These are phyloP conservation scores for Tulasnella calospora DNA, from an alignment of 768 basidiomycete genomes.

Conservation along the genomic window DNA sequence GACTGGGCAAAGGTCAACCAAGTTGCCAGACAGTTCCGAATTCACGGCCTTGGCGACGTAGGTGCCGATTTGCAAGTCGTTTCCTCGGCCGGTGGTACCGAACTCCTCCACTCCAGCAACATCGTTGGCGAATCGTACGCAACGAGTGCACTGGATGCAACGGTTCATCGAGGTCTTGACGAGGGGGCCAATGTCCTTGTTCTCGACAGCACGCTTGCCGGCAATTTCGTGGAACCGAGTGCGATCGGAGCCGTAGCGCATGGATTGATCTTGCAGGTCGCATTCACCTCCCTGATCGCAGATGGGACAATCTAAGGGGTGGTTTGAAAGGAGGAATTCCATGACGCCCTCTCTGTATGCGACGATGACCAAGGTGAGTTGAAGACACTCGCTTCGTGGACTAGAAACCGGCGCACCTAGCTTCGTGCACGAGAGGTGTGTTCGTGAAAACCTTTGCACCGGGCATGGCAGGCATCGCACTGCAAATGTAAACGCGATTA, in stretches of 20 bases:
- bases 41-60: constrained; percentile 98
- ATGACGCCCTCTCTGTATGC: constrained; percentile 84
- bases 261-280: constrained; percentile 97
- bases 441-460: constrained; percentile 91
- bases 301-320: constrained; percentile 96
- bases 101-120: constrained; percentile 98
- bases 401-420: constrained; percentile 46
- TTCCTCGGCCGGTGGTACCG: constrained; percentile 94
- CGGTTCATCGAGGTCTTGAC: constrained; percentile 99
- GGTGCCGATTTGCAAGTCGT: constrained; percentile 97
- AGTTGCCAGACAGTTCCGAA: constrained; percentile 94
- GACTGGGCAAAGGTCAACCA: constrained; percentile 96
- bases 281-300: constrained; percentile 99
- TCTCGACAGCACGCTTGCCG: constrained; percentile 95
- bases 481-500: constrained; percentile 34
- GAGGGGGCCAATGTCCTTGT: constrained; percentile 96
- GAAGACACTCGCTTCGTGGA: not conserved
- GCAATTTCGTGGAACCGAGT: constrained; percentile 97
- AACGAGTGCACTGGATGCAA: constrained; percentile 99
- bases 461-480: constrained; percentile 97
- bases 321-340: constrained; percentile 97
- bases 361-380: not conserved
- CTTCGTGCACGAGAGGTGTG: constrained; percentile 84
- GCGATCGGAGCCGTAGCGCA: constrained; percentile 97
- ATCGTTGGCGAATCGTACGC: constrained; percentile 98